Evolutionary conservation across 192 early-diverging fungal genomes (phyloP), one percentile per base, ranked within the genome.

Genomic region (Podila minutissima): DNA sequence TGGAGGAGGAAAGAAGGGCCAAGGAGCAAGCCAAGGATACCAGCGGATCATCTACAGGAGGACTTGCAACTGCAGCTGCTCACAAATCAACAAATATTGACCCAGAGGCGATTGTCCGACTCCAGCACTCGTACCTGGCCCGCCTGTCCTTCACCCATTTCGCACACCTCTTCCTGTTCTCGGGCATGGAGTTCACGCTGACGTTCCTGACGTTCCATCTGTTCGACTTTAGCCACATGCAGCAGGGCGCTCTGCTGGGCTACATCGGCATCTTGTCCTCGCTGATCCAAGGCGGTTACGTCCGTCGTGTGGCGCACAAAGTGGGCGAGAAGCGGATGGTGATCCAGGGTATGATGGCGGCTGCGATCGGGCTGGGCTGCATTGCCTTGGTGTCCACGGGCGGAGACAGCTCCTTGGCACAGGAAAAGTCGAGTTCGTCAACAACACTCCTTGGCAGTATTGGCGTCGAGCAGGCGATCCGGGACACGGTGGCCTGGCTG

Each of bases 101-200:
- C 15, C 24, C 62, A 12, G 66, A 68, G 49, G 41, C 28, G 20
- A 74, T 72, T 53, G 41, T 61, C 35, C 74, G 81, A 15, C 72
- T 89, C 5, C 48, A 66, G 33, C 83, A 84, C 41, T 66, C 86
- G 10, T 74, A 83, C 12, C 72, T 84, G 0, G 26, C 65, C 26
- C 66, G 67, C 12, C 90, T 99, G 37, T 92, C 91, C 24, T 67
- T 83, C 35, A 81, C 95, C 28, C 97, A 98, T 74, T 97, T 95
- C 71, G 82, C 92, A 19, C 97, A 94, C 74, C 86, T 97, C 49
- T 95, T 99, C 72, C 87, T 95, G 63, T 99, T 98, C 73, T 94
- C 95, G 4, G 97, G 98, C 1, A 97, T 99, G 96, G 98, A 99
- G 87, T 99, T 98, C 86, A 99, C 97, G 1, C 87, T 99, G 60